A percentile compares a stretch with the other conserved stretches of the same genome.
Evolutionary conservation across 169 alveolate species (phyloP).

Genomic region (Nephromyces sp.): DNA sequence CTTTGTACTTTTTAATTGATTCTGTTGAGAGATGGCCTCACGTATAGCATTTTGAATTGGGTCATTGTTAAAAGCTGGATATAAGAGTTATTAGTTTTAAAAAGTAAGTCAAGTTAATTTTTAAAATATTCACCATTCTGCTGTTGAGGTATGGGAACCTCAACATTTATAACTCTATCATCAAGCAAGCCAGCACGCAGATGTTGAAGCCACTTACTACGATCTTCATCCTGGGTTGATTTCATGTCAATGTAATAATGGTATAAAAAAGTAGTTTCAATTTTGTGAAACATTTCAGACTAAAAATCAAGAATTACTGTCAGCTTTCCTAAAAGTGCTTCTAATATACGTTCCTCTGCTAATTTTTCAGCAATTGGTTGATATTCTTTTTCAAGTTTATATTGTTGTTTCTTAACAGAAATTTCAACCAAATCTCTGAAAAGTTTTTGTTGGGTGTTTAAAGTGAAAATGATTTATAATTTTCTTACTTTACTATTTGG

Average conservation of each 20-base stretch:
- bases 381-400: conserved; percentile 31
- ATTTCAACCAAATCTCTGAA: conserved; percentile 36
- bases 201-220: conserved; percentile 46
- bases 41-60: neutral
- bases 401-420: conserved; percentile 28
- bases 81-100: neutral
- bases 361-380: conserved; percentile 42
- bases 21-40: neutral
- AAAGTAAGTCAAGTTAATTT: neutral
- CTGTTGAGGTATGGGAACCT: conserved; percentile 30
- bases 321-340: conserved; percentile 48
- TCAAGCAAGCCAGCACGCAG: conserved; percentile 52
- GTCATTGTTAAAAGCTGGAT: neutral
- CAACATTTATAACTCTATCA: conserved; percentile 46
- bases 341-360: conserved; percentile 49
- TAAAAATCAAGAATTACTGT: neutral
- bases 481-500: conserved; percentile 57
- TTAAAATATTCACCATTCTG: neutral
- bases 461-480: conserved; percentile 29
- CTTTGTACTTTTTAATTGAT: neutral
- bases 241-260: neutral
- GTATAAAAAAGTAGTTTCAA: neutral
- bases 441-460: conserved; percentile 26
- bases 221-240: conserved; percentile 42
- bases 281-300: neutral